Evolutionary conservation across 306 rosid species (phyloP), one percentile per base, ranked within the genome.

Genomic region (cucumber (Cucumis sativus)): DNA sequence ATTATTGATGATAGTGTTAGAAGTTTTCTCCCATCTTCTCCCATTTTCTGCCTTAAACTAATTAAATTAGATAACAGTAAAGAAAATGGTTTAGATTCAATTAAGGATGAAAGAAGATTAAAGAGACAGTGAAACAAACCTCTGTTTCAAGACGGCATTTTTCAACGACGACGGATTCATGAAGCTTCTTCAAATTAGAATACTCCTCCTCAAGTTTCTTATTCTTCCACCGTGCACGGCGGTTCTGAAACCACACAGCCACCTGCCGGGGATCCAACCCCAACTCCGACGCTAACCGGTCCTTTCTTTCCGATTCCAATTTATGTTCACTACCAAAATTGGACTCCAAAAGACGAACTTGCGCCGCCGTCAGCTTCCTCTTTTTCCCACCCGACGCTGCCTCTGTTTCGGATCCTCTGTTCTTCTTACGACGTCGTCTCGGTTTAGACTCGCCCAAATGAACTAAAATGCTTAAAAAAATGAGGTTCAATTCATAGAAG

Each of bases 161-260:
- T 59, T 96, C 92, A 3, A 86, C 57, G 67, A 84, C 18, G 43
- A 82, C 83, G 72, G 83, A 67, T 18, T 96, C 97, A 4, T 92
- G 88, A 33, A 12, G 61, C 5, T 81, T 83, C 87, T 77, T 89
- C 88, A 18, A 96, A 85, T 0, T 81, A 4, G 92, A 85, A 88
- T 87, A 92, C 79, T 89, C 97, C 60, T 92, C 91, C 77, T 96
- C 98, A 41, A 96, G 60, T 76, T 91, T 96, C 82, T 91, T 91
- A 89, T 86, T 96, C 99, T 89, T 96, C 99, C 99, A 96, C 0
- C 98, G 91, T 4, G 97, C 98, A 78, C 98, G 83, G 12, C 99
- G 87, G 79, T 96, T 96, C 62, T 96, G 99, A 21, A 96, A 96
- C 99, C 99, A 96, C 9, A 96, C 96, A 0, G 99, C 97, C 2